These are phyloP conservation scores for Phytophthora fragariae DNA, from an alignment of 352 stramenopile species.

Conservation along the genomic window DNA sequence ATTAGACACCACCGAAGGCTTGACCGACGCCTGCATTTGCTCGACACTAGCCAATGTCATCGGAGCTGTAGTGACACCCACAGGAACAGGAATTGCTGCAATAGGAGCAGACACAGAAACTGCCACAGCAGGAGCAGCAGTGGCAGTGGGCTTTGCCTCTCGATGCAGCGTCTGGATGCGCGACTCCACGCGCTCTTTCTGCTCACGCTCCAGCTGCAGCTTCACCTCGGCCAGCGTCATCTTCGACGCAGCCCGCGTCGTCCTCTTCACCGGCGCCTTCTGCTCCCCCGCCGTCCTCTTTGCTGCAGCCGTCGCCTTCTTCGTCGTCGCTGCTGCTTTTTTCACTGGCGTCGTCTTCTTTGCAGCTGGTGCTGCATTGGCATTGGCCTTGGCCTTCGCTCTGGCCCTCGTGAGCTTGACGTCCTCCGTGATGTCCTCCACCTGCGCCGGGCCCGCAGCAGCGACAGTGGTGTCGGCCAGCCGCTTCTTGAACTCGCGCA, in stretches of 20 bases:
- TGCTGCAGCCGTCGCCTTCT: not conserved
- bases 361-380: constrained; percentile 23
- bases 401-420: constrained; percentile 16
- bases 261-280: not conserved
- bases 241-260: not conserved
- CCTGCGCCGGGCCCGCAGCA: not conserved
- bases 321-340: constrained; percentile 1
- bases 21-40: not conserved
- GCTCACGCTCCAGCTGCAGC: constrained; percentile 51
- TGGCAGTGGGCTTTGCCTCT: not conserved
- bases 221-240: constrained; percentile 56
- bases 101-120: not conserved
- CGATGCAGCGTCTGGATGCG: constrained; percentile 58
- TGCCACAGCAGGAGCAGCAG: not conserved
- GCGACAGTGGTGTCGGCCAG: constrained; percentile 27
- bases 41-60: not conserved
- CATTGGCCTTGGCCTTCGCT: constrained; percentile 13
- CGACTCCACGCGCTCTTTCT: constrained; percentile 57
- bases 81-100: not conserved
- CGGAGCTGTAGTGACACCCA: not conserved
- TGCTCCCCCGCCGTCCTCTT: constrained; percentile 16
- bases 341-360: constrained; percentile 16
- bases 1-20: not conserved
- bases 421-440: constrained; percentile 27
- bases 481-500: constrained; percentile 74